Evolutionary conservation across 2,329 filamentous ascomycete genomes (phyloP).

Genomic region (Calonectria hawksworthii): DNA sequence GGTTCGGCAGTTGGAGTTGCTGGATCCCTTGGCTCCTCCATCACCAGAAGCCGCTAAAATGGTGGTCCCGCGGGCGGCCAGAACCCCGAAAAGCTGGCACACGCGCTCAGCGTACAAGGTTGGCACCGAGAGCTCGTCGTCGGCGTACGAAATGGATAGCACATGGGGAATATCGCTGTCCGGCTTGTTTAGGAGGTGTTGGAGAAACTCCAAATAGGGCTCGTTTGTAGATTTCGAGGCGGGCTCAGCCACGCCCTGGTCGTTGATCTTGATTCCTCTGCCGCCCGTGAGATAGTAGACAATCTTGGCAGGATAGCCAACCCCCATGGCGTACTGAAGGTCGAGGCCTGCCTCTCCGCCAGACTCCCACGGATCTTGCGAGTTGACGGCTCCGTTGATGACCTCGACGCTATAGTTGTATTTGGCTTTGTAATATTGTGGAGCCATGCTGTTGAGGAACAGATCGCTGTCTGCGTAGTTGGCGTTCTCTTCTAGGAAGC

Average conservation of each 20-base stretch:
- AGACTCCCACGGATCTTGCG: conserved; percentile 53
- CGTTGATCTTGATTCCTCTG: conserved; percentile 57
- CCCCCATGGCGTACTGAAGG: conserved; percentile 62
- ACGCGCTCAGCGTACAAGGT: conserved; percentile 64
- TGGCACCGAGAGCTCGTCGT: conserved; percentile 70
- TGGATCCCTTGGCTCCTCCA: conserved; percentile 59
- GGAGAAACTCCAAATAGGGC: conserved; percentile 68
- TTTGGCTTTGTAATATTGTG: conserved; percentile 47
- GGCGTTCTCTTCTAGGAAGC: conserved; percentile 64
- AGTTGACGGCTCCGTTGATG: conserved; percentile 61
- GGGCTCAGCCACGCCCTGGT: conserved; percentile 51
- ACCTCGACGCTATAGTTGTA: conserved; percentile 58
- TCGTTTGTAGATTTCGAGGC: conserved; percentile 61
- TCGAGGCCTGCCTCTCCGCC: conserved; percentile 64
- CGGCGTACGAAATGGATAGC: conserved; percentile 70
- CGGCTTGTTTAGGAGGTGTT: conserved; percentile 61
- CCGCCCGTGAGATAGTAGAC: conserved; percentile 62
- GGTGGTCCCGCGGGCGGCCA: conserved; percentile 66
- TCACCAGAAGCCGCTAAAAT: conserved; percentile 67
- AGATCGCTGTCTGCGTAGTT: conserved; percentile 57
- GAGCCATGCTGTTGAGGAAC: conserved; percentile 55
- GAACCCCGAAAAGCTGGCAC: conserved; percentile 66
- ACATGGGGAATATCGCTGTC: conserved; percentile 66
- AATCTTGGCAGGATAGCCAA: conserved; percentile 60
- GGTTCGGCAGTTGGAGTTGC: conserved; percentile 65